These are phyloP conservation scores for Paramecium caudatum DNA, from an alignment of 73 alveolate species.

Conservation along the genomic window DNA sequence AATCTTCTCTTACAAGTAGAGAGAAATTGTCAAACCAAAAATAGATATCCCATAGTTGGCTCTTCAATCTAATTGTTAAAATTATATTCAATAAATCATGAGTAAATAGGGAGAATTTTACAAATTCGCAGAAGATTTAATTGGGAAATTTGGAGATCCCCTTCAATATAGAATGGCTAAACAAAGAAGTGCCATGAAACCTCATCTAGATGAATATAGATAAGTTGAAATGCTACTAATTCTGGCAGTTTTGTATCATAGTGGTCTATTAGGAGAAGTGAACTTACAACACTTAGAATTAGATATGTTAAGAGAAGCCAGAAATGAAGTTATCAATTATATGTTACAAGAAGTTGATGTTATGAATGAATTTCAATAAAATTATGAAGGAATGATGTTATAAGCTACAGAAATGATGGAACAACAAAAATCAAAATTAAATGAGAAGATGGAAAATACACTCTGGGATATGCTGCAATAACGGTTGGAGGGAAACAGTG, in stretches of 20 bases:
- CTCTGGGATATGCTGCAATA: slow-evolving; percentile 44
- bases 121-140: slow-evolving; percentile 43
- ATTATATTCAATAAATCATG: slow-evolving; percentile 8
- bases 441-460: slow-evolving; percentile 2
- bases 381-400: slow-evolving; percentile 57
- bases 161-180: slow-evolving; percentile 57
- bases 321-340: slow-evolving; percentile 70
- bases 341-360: slow-evolving; percentile 65
- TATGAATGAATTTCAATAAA: slow-evolving; percentile 65
- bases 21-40: background rate
- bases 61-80: slow-evolving; percentile 21
- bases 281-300: slow-evolving; percentile 37
- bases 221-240: slow-evolving; percentile 60
- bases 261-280: slow-evolving; percentile 52
- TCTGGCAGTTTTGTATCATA: slow-evolving; percentile 64
- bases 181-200: slow-evolving; percentile 65
- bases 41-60: background rate
- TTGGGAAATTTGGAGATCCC: slow-evolving; percentile 61
- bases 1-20: background rate
- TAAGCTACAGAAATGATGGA: slow-evolving; percentile 5
- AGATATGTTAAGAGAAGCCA: slow-evolving; percentile 59
- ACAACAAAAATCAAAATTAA: slow-evolving; percentile 4
- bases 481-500: slow-evolving; percentile 35
- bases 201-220: slow-evolving; percentile 44
- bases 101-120: slow-evolving; percentile 71